These are phyloP conservation scores for Eucalyptus sideroxylon DNA, from an alignment of 345 rosid genomes.

Conservation along the genomic window DNA sequence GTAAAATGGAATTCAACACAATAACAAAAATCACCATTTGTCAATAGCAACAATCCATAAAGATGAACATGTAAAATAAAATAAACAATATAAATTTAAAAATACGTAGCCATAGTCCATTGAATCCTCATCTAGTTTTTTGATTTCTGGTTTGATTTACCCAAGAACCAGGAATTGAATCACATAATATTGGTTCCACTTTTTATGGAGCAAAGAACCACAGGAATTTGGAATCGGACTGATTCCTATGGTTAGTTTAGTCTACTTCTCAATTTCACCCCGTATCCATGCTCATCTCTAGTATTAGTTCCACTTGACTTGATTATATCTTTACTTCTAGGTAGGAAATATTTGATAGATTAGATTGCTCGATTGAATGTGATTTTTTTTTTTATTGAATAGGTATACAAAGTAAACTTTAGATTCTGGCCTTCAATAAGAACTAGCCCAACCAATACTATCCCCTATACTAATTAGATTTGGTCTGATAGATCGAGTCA, in stretches of 20 bases:
- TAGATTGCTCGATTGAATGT: not conserved
- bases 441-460: not conserved
- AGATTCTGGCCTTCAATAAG: not conserved
- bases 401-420: not conserved
- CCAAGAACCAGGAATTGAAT: not conserved
- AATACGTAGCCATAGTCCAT: not conserved
- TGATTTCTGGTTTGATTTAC: too few species aligned
- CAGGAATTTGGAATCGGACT: fast-evolving
- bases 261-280: not conserved
- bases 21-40: too few species aligned
- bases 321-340: not conserved
- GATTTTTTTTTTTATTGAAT: not conserved
- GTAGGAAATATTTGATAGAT: not conserved
- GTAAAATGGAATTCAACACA: not conserved
- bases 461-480: not conserved
- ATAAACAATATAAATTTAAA: too few species aligned
- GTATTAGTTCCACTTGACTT: not conserved
- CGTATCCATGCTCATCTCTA: not conserved
- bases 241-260: too few species aligned
- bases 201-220: too few species aligned
- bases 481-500: not conserved
- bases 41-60: not conserved
- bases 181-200: not conserved
- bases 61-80: not conserved
- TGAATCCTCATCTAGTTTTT: too few species aligned